Evolutionary conservation across 192 early-diverging fungal genomes (phyloP), one percentile per base, ranked within the genome.

Genomic region (Pecoramyces ruminantium): DNA sequence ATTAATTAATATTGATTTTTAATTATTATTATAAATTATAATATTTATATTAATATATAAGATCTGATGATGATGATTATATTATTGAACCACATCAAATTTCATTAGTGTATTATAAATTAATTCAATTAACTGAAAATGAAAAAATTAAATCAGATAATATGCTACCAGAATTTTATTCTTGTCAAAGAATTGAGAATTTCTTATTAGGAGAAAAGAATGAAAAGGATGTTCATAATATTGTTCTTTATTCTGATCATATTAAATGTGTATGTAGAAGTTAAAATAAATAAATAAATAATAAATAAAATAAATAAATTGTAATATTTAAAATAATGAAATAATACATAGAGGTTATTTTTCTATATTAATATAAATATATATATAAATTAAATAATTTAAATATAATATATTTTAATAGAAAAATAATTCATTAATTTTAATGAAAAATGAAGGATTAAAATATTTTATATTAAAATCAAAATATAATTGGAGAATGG

Each of bases 401-500:
- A n/a, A n/a, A n/a, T n/a, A n/a, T n/a, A n/a, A n/a, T n/a, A n/a
- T n/a, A n/a, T n/a, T n/a, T n/a, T n/a, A n/a, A n/a, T n/a, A n/a
- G 67, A 84, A 87, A 34, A 34, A 34, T 11, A 34, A 15, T 40
- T 40, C 39, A 40, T 40, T 40, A 15, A 40, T 40, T 40, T 40
- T 40, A 40, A 40, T 40, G 39, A 40, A 40, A 15, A 40, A 40
- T 40, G 39, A 40, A 13, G 39, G 39, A 40, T 40, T 40, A 15
- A 40, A 40, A 40, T 40, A 40, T n/a, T 93, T 95, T 79, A 87
- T 92, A 29, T 78, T 87, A 29, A 89, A 87, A 77, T 93, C 95
- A 0, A 93, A 94, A 8, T 85, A 93, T 30, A 88, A 91, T 34
- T 94, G 94, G 90, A 89, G 93, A 12, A 89, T 90, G 77, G 87